These are phyloP conservation scores for Nymphaea colorata DNA, from an alignment of 164 flowering plant genomes.

Conservation along the genomic window DNA sequence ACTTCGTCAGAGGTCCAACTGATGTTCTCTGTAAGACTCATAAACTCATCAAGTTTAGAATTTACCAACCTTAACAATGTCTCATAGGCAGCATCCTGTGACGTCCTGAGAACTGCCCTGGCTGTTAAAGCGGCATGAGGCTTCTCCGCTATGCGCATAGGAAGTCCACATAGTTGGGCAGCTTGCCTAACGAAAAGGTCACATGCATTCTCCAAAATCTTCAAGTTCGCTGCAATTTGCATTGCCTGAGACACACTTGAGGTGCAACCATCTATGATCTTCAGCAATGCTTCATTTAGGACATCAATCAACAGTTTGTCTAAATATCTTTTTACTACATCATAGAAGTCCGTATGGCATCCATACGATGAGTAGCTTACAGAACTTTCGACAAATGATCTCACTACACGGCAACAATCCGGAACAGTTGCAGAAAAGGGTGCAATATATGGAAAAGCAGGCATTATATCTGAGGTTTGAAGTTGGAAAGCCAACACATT, in stretches of 20 bases:
- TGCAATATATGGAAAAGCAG: slow-evolving; percentile 82
- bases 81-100: slow-evolving; percentile 73
- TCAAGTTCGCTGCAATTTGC: slow-evolving; percentile 82
- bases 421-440: slow-evolving; percentile 91
- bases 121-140: slow-evolving; percentile 56
- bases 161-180: slow-evolving; percentile 73
- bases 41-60: slow-evolving; percentile 52
- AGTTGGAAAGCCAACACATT: slow-evolving; percentile 60
- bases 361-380: slow-evolving; percentile 74
- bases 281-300: slow-evolving; percentile 54
- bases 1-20: slow-evolving; percentile 75
- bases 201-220: slow-evolving; percentile 73
- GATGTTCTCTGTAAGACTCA: slow-evolving; percentile 56
- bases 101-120: slow-evolving; percentile 59
- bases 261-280: slow-evolving; percentile 30
- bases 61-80: slow-evolving; percentile 53
- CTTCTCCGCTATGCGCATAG: slow-evolving; percentile 44
- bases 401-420: slow-evolving; percentile 63
- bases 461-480: slow-evolving; percentile 66
- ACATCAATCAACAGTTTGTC: slow-evolving; percentile 86
- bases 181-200: slow-evolving; percentile 68
- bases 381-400: slow-evolving; percentile 76
- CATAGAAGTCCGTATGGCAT: slow-evolving; percentile 38
- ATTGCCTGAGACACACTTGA: slow-evolving; percentile 74
- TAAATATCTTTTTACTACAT: slow-evolving; percentile 52